phyloP scores from a whole-genome alignment of 305 asterid genomes.

The Plantago coronopus region DNA sequence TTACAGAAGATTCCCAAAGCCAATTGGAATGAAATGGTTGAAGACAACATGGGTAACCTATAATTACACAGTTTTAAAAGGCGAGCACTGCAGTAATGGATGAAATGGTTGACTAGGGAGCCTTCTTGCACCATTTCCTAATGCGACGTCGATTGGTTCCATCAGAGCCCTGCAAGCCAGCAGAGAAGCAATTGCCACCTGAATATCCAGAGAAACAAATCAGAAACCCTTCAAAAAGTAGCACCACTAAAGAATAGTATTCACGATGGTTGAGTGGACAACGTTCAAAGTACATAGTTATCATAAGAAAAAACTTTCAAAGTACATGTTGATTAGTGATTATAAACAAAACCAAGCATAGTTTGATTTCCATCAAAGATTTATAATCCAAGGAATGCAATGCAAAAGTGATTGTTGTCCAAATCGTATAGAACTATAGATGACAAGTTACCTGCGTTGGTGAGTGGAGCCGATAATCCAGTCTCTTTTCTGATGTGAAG shows the following conservation, averaged over 20 bases:
- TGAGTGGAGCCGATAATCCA: slow-evolving; percentile 29
- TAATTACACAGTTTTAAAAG: background rate
- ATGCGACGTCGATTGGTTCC: slow-evolving; percentile 73
- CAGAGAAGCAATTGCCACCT: slow-evolving; percentile 65
- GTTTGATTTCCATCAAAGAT: background rate
- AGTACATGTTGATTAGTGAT: background rate
- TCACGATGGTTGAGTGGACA: background rate
- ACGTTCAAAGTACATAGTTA: no score
- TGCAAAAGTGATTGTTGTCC: background rate
- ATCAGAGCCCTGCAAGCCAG: slow-evolving; percentile 71
- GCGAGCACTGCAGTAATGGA: background rate
- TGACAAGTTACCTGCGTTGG: slow-evolving; percentile 42
- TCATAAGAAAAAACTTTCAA: background rate
- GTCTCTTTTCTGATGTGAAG: slow-evolving; percentile 38
- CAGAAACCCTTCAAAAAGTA: slow-evolving; percentile 4
- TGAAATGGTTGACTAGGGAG: no score
- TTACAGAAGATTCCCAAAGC: no score
- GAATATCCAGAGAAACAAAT: slow-evolving; percentile 12
- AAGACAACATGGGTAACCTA: slow-evolving; percentile 7
- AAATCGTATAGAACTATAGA: background rate
- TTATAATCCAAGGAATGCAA: background rate
- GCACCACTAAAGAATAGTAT: background rate
- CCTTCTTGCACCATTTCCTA: slow-evolving; percentile 92
- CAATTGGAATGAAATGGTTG: no score
- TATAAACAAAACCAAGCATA: no score